Base-by-base conservation (phyloP, 2,329 filamentous ascomycete species). In the Geosmithia morbida region DNA sequence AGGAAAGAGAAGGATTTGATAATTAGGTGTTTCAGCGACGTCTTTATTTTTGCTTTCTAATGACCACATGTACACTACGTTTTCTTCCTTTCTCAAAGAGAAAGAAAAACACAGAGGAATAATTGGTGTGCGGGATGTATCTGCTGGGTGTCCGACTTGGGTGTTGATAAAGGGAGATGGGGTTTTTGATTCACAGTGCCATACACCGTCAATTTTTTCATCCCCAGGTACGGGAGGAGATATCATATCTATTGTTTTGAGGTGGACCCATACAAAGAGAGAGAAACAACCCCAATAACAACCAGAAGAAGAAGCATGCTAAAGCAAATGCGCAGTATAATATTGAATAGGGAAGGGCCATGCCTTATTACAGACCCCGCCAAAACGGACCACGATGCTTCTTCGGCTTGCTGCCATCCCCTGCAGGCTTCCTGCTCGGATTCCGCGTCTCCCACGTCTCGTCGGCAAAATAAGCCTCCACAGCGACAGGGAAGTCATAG, bases 381-480 rank as follows among this genome's bases (percentile, higher is more conserved):
- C 45, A 41, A 33, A 47, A 47, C 7, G 40, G 37, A 19, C 45
- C 45, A 16, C 46, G 20, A 20, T 39, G 30, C 41, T 44, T 47
- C 40, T 39, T 17, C 4, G 16, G 4, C 17, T 17, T 26, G 33
- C 33, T 13, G 11, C 33, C 33, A 11, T 16, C 17, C n/a, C 26
- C 26, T 22, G 16, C 46, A 8, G 3, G n/a, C 30, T 47, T 13
- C 22, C 41, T 37, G 10, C 13, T 33, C 2, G 22, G 41, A 56
- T 90, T 75, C 13, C 75, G 72, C 54, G 70, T 74, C 64, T 87
- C 86, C 86, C 85, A 90, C 47, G 69, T 70, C 59, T 88, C 85
- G 52, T 92, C 86, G 3, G 77, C 82, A 52, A 75, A 70, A 59
- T 77, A 88, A 2, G 74, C 69, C 39, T 74, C 69, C 7, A 84